phyloP scores from a whole-genome alignment of 768 basidiomycete species.

The Infundibulicybe gibba region DNA sequence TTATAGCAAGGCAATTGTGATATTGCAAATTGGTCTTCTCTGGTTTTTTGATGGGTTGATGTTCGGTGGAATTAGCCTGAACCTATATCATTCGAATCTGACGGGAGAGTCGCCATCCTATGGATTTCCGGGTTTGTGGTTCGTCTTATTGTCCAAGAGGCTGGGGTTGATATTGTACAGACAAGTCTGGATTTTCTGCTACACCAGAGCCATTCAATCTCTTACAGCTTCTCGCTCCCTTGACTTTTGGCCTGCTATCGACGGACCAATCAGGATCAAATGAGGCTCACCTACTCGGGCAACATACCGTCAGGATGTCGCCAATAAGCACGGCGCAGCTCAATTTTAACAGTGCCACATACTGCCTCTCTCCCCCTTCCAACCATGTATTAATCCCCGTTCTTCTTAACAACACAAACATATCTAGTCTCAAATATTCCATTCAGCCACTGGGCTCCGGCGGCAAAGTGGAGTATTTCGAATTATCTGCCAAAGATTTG shows the following conservation, averaged over 20 bases:
- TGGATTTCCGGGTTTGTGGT: slow-evolving; percentile 26
- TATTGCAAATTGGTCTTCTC: slow-evolving; percentile 56
- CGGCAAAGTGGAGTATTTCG: slow-evolving; percentile 46
- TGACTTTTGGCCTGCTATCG: slow-evolving; percentile 50
- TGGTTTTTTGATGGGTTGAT: slow-evolving; percentile 67
- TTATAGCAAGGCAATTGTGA: slow-evolving; percentile 60
- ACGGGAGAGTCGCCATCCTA: background rate
- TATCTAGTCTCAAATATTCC: slow-evolving; percentile 68
- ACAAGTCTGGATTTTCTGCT: slow-evolving; percentile 31
- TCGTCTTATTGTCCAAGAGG: background rate
- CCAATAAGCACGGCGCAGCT: slow-evolving; percentile 92
- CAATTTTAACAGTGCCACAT: slow-evolving; percentile 71
- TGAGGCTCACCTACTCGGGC: slow-evolving; percentile 70
- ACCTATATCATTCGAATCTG: slow-evolving; percentile 17
- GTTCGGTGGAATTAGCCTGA: slow-evolving; percentile 68
- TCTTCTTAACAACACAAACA: slow-evolving; percentile 87
- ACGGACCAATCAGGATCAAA: slow-evolving; percentile 30
- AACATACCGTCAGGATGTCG: slow-evolving; percentile 90
- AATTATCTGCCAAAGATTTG: slow-evolving; percentile 60
- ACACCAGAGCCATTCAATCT: slow-evolving; percentile 45
- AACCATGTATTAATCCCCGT: slow-evolving; percentile 72
- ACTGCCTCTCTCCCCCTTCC: slow-evolving; percentile 59
- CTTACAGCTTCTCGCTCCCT: slow-evolving; percentile 41
- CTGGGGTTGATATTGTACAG: slow-evolving; percentile 12
- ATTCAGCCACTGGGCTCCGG: slow-evolving; percentile 59